These are phyloP conservation scores for Polychaeton citri DNA, from an alignment of 2,329 filamentous ascomycete genomes.

Conservation along the genomic window DNA sequence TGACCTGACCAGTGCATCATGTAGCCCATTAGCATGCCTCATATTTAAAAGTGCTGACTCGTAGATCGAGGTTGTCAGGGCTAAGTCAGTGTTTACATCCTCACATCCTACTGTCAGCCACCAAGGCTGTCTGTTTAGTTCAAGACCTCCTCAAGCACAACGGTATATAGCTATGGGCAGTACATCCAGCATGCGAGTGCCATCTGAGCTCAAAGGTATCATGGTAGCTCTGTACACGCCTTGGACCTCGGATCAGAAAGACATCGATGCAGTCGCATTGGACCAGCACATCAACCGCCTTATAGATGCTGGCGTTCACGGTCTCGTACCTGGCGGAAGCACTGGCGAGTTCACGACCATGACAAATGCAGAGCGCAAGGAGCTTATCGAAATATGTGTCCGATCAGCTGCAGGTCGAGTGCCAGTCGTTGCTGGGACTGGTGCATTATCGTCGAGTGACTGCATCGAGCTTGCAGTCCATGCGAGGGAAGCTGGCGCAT, in stretches of 20 bases:
- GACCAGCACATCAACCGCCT: constrained; percentile 34
- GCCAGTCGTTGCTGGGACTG: constrained; percentile 31
- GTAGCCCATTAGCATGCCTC: no score
- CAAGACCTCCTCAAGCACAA: no score
- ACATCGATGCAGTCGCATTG: constrained; percentile 12
- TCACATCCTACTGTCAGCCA: no score
- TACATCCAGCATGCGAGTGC: no score
- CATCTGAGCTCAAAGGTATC: constrained; percentile 28
- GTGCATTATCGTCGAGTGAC: constrained; percentile 30
- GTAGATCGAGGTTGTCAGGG: no score
- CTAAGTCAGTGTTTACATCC: no score
- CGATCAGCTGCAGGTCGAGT: constrained; percentile 27
- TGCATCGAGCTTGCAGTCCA: constrained; percentile 29
- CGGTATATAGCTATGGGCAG: no score
- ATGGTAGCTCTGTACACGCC: constrained; percentile 38
- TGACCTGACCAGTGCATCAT: no score
- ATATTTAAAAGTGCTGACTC: no score
- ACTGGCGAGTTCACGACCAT: constrained; percentile 38
- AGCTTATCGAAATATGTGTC: constrained; percentile 26
- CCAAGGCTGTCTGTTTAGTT: no score
- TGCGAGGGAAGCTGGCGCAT: constrained; percentile 26
- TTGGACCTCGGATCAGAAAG: constrained; percentile 9
- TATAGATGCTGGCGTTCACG: constrained; percentile 33
- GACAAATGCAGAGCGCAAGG: constrained; percentile 31
- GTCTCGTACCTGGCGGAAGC: constrained; percentile 38